Evolutionary conservation across 2,329 filamentous ascomycete species (phyloP).

Genomic region (Endoconidiophora laricicola): DNA sequence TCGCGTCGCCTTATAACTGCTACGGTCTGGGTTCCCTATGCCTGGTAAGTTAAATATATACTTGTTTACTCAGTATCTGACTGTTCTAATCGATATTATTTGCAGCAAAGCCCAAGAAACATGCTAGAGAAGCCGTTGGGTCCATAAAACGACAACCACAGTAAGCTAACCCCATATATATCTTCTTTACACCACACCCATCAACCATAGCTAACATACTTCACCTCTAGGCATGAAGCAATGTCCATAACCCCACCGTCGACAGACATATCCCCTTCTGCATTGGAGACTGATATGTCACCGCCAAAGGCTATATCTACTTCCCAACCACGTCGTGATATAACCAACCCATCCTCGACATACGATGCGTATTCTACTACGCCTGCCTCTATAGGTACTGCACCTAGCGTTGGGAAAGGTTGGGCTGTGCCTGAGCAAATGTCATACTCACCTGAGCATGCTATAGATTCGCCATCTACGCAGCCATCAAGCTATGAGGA

Average conservation of each 20-base stretch:
- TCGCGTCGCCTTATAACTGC: too few species aligned
- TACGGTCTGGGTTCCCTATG: conserved; percentile 9
- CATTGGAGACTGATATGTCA: neutral
- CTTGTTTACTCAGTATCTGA: neutral
- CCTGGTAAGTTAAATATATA: neutral
- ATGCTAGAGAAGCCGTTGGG: conserved; percentile 36
- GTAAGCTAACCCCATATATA: neutral
- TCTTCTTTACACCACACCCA: neutral
- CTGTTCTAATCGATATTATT: conserved; percentile 4
- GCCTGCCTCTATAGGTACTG: conserved; percentile 32
- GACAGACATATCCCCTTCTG: neutral
- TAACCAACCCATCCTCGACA: neutral
- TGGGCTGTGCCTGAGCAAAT: conserved; percentile 27
- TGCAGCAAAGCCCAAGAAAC: conserved; percentile 35
- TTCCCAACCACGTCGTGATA: neutral
- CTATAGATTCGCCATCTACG: conserved; percentile 36
- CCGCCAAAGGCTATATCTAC: neutral
- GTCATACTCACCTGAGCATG: conserved; percentile 33
- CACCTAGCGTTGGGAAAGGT: conserved; percentile 26
- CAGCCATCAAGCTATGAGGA: conserved; percentile 37
- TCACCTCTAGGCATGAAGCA: conserved; percentile 22
- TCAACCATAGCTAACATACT: neutral
- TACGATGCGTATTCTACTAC: conserved; percentile 30
- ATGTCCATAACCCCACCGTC: conserved; percentile 20
- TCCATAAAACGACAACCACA: conserved; percentile 21